Conservation (phyloP, 75 land plant genomes). For the Pinus albicaulis region DNA sequence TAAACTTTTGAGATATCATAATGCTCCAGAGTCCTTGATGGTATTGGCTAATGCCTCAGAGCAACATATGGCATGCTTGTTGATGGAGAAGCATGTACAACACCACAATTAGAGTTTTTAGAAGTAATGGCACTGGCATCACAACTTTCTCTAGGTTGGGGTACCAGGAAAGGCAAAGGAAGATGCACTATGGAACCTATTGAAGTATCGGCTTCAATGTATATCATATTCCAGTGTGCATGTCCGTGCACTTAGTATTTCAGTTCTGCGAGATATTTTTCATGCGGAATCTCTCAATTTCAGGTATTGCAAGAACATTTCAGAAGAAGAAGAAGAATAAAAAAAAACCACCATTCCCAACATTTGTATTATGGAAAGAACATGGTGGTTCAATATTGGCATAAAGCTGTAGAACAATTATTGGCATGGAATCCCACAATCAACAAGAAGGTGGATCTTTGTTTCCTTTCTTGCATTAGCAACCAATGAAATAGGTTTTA, state of each 20-base stretch:
- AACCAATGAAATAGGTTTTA: constrained; percentile 68
- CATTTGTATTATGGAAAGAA: constrained; percentile 18
- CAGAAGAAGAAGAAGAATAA: background rate
- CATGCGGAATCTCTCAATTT: constrained; percentile 27
- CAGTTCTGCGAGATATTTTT: constrained; percentile 64
- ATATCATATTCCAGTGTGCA: constrained; percentile 90
- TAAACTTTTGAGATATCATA: constrained; percentile 76
- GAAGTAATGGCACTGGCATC: constrained; percentile 74
- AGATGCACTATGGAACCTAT: constrained; percentile 60
- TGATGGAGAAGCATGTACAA: constrained; percentile 87
- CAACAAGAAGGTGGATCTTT: constrained; percentile 42
- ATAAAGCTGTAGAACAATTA: constrained; percentile 59
- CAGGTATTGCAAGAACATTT: constrained; percentile 11
- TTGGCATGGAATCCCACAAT: constrained; percentile 68
- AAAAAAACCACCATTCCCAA: constrained; percentile 15
- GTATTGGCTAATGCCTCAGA: constrained; percentile 70
- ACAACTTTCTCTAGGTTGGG: constrained; percentile 48
- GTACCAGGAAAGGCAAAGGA: constrained; percentile 41
- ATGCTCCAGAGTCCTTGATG: constrained; percentile 62
- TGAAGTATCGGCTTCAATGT: constrained; percentile 87
- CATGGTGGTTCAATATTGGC: constrained; percentile 45
- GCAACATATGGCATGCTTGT: constrained; percentile 93
- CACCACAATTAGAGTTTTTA: constrained; percentile 85
- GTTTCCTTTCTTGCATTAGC: constrained; percentile 48
- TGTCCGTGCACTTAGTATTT: constrained; percentile 80